These are phyloP conservation scores for Thymus quinquecostatus DNA, from an alignment of 257 asterid genomes.

Conservation along the genomic window DNA sequence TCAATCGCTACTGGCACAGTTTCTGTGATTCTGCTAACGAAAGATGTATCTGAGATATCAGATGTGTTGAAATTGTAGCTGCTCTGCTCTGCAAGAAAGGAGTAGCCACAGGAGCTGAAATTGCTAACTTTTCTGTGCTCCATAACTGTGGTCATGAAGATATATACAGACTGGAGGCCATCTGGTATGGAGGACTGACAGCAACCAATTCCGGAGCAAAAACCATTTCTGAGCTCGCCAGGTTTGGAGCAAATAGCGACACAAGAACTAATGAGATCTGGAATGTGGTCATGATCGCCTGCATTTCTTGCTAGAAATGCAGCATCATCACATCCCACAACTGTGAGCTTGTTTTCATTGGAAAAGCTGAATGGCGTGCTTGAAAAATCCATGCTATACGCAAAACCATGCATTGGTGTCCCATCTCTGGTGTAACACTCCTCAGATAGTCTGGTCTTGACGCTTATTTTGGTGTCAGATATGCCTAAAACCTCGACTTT, in stretches of 20 bases:
- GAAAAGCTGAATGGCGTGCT: slow-evolving; percentile 38
- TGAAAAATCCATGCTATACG: background rate
- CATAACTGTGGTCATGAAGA: background rate
- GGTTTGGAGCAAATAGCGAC: slow-evolving; percentile 37
- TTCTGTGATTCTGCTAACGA: background rate
- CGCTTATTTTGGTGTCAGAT: slow-evolving; percentile 14
- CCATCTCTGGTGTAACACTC: slow-evolving; percentile 7
- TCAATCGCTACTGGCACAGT: slow-evolving; percentile 36
- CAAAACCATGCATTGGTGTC: no score
- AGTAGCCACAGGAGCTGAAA: slow-evolving; percentile 43
- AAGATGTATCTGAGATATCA: slow-evolving; percentile 29
- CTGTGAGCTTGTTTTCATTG: slow-evolving; percentile 34
- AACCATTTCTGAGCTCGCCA: slow-evolving; percentile 35
- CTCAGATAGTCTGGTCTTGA: slow-evolving; percentile 29
- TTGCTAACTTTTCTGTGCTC: background rate
- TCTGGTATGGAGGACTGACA: slow-evolving; percentile 46
- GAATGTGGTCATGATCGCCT: background rate
- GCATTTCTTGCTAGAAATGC: background rate
- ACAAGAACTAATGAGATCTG: slow-evolving; percentile 35
- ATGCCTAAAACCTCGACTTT: slow-evolving; percentile 31
- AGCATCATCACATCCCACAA: slow-evolving; percentile 40
- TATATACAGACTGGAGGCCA: slow-evolving; percentile 30
- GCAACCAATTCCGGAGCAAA: slow-evolving; percentile 48
- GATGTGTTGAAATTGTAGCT: slow-evolving; percentile 27
- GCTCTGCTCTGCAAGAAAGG: slow-evolving; percentile 38